Evolutionary conservation across 371 early-diverging fungal genomes (phyloP).

Genomic region (Blastocladiella emersonii): DNA sequence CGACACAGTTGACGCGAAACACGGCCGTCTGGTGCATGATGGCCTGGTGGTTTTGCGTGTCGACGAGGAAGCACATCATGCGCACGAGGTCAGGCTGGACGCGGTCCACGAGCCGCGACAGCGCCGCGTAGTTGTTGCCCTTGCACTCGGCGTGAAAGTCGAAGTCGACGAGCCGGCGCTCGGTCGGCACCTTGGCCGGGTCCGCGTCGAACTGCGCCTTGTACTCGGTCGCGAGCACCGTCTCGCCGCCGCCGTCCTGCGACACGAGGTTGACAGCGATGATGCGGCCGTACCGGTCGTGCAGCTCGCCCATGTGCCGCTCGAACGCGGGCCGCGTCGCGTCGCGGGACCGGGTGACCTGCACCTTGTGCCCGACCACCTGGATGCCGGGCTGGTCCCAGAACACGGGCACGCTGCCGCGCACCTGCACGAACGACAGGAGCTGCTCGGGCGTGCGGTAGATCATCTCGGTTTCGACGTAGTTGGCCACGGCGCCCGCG

Average conservation of each 20-base stretch:
- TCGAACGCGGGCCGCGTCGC: conserved; percentile 63
- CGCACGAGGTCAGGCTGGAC: conserved; percentile 29
- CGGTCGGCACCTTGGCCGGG: conserved; percentile 3
- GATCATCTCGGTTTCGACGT: conserved; percentile 67
- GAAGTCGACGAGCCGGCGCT: conserved; percentile 47
- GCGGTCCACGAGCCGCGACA: conserved; percentile 32
- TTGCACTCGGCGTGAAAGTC: conserved; percentile 74
- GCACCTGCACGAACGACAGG: conserved; percentile 37
- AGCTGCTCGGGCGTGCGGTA: conserved; percentile 6
- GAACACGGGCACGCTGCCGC: conserved; percentile 94
- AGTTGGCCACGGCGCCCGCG: conserved; percentile 93
- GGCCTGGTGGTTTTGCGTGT: conserved; percentile 35
- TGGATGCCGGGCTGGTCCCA: conserved; percentile 91
- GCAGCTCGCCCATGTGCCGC: conserved; percentile 64
- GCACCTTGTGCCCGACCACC: conserved; percentile 63
- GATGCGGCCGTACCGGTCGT: conserved; percentile 54
- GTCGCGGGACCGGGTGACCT: conserved; percentile 48
- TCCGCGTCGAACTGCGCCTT: conserved; percentile 31
- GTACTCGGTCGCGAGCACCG: conserved; percentile 52
- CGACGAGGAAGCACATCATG: conserved; percentile 53
- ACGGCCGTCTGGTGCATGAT: conserved; percentile 60
- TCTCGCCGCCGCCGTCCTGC: conserved; percentile 28
- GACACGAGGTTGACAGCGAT: conserved; percentile 72
- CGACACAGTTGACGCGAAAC: conserved; percentile 92
- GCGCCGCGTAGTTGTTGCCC: conserved; percentile 64